Percentiles rank a stretch among this genome's conserved stretches.
phyloP scores from a whole-genome alignment of 495 filamentous ascomycete genomes.

The Penicillium chermesinum region DNA sequence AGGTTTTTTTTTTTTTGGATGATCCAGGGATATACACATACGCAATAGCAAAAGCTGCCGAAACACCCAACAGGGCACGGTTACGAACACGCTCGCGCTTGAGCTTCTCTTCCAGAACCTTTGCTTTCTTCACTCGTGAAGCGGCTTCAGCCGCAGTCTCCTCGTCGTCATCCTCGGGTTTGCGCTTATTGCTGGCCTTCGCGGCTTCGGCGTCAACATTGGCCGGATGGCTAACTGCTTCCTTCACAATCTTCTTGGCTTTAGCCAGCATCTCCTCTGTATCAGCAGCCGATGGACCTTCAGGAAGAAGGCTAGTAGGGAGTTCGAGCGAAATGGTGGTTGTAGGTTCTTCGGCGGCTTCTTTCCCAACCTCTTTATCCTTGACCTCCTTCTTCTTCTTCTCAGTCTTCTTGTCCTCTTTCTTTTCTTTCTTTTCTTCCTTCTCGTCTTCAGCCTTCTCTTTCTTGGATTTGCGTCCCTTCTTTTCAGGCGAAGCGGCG shows the following conservation, averaged over 20 bases:
- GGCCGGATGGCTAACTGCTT: conserved; percentile 54
- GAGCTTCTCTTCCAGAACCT: conserved; percentile 67
- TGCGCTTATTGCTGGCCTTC: conserved; percentile 65
- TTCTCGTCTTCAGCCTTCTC: conserved; percentile 32
- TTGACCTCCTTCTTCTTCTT: conserved; percentile 20
- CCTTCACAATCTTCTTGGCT: conserved; percentile 86
- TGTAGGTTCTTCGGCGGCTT: conserved; percentile 24
- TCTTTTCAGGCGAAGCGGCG: conserved; percentile 25
- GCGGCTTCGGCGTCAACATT: conserved; percentile 34
- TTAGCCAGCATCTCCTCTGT: conserved; percentile 75
- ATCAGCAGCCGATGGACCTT: conserved; percentile 67
- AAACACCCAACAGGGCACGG: conserved; percentile 77
- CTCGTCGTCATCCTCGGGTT: conserved; percentile 66
- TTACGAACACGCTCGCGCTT: conserved; percentile 78
- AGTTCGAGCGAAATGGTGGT: conserved; percentile 79
- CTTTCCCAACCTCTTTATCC: conserved; percentile 21
- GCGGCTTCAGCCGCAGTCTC: conserved; percentile 43
- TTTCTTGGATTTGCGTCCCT: conserved; percentile 29
- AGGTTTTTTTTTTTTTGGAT: background rate
- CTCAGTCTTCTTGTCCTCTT: conserved; percentile 33
- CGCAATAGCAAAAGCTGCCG: conserved; percentile 81
- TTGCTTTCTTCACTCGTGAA: conserved; percentile 66
- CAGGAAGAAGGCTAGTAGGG: conserved; percentile 55
- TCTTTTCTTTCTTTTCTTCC: conserved; percentile 21
- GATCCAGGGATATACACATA: conserved; percentile 51